Percentiles rank a stretch among this genome's conserved stretches.
Conservation (phyloP, 179 eudicot species). For the Spergularia azorica region DNA sequence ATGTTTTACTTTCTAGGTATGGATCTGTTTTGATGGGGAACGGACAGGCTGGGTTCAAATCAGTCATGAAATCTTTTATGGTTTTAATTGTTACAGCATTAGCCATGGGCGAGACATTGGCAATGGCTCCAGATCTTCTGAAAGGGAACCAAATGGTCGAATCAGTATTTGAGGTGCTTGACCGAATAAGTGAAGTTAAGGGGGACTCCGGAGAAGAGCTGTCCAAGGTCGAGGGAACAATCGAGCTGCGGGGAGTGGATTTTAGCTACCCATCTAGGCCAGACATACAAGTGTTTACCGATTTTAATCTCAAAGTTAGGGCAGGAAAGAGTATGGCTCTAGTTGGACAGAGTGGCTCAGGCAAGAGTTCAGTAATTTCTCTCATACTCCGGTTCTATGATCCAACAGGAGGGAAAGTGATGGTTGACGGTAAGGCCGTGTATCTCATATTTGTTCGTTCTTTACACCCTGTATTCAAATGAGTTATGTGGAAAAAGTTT, state of each 20-base stretch:
- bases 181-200: slow-evolving; percentile 57
- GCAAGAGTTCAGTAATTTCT: slow-evolving; percentile 91
- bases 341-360: slow-evolving; percentile 98
- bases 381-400: slow-evolving; percentile 89
- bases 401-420: slow-evolving; percentile 71
- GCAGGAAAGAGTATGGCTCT: slow-evolving; percentile 89
- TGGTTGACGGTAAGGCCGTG: slow-evolving; percentile 72
- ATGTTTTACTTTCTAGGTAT: slow-evolving; percentile 53
- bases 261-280: slow-evolving; percentile 95
- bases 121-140: slow-evolving; percentile 88
- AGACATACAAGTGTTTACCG: slow-evolving; percentile 67
- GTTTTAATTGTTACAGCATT: slow-evolving; percentile 92
- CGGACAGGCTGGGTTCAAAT: slow-evolving; percentile 72
- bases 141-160: slow-evolving; percentile 94
- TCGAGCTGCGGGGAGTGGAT: slow-evolving; percentile 71
- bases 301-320: slow-evolving; percentile 58
- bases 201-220: slow-evolving; percentile 78
- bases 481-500: no score
- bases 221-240: slow-evolving; percentile 60
- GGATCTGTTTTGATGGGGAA: slow-evolving; percentile 88
- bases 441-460: neutral
- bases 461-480: neutral
- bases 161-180: slow-evolving; percentile 87
- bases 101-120: slow-evolving; percentile 95
- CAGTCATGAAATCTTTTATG: slow-evolving; percentile 95